Evolutionary conservation across 257 asterid species (phyloP).

Genomic region (Nicotiana tabacum): DNA sequence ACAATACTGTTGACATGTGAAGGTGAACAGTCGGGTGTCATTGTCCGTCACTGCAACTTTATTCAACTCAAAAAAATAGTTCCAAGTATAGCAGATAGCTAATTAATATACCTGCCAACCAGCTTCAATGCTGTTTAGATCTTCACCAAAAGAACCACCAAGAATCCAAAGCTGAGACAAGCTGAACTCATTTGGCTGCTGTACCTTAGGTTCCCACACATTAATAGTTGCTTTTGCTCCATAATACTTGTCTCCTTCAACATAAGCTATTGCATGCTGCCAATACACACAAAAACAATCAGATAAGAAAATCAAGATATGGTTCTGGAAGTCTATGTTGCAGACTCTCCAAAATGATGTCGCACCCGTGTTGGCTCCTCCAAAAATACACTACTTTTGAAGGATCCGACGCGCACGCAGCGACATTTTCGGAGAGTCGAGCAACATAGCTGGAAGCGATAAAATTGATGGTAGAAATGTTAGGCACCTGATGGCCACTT

Average conservation of each 20-base stretch:
- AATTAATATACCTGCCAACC: slow-evolving; percentile 73
- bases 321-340: no score
- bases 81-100: background rate
- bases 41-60: background rate
- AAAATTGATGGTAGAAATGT: background rate
- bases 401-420: no score
- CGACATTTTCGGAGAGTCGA: no score
- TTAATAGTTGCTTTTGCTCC: slow-evolving; percentile 83
- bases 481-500: slow-evolving; percentile 79
- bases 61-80: background rate
- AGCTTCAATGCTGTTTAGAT: slow-evolving; percentile 90
- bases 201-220: slow-evolving; percentile 86
- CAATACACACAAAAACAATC: slow-evolving; percentile 2
- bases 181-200: slow-evolving; percentile 81
- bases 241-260: slow-evolving; percentile 66
- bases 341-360: no score
- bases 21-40: background rate
- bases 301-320: background rate
- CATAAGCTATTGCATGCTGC: slow-evolving; percentile 89
- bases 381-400: no score
- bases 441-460: no score
- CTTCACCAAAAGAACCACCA: slow-evolving; percentile 85
- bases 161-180: slow-evolving; percentile 82
- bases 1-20: background rate
- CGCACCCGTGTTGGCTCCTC: no score